These are phyloP conservation scores for Globisporangium recalcitrans DNA, from an alignment of 352 stramenopile genomes.

Conservation along the genomic window DNA sequence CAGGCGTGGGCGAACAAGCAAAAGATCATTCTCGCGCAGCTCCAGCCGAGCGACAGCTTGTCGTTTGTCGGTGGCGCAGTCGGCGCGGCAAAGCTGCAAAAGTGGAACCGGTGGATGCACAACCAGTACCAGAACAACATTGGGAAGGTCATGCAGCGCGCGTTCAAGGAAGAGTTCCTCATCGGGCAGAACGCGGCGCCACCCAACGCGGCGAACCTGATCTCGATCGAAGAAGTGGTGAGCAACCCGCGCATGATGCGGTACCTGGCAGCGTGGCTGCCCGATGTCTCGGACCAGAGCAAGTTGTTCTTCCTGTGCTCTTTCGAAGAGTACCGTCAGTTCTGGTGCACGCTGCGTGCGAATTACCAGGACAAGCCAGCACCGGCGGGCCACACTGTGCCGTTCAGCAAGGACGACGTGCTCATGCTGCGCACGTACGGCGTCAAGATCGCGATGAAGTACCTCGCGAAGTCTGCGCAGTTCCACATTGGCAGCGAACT, in stretches of 20 bases:
- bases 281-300: constrained; percentile 47
- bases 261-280: constrained; percentile 67
- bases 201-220: constrained; percentile 41
- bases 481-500: constrained; percentile 72
- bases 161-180: constrained; percentile 58
- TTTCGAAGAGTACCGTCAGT: constrained; percentile 71
- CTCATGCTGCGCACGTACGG: constrained; percentile 81
- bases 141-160: constrained; percentile 57
- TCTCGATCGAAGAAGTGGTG: constrained; percentile 76
- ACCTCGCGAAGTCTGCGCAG: constrained; percentile 66
- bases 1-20: constrained; percentile 76
- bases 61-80: constrained; percentile 17
- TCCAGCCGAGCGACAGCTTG: constrained; percentile 27
- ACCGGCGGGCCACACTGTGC: constrained; percentile 19
- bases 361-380: constrained; percentile 41
- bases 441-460: constrained; percentile 86
- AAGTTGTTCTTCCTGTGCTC: constrained; percentile 82
- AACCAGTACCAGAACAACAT: constrained; percentile 73
- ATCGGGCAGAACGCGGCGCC: constrained; percentile 22
- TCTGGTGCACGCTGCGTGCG: constrained; percentile 59
- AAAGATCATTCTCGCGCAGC: constrained; percentile 58
- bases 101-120: constrained; percentile 80
- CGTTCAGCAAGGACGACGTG: constrained; percentile 80
- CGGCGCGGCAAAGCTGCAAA: constrained; percentile 71
- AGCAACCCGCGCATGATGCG: constrained; percentile 79